These are phyloP conservation scores for Kregervanrija fluxuum DNA, from an alignment of 805 yeast genomes.

Conservation along the genomic window DNA sequence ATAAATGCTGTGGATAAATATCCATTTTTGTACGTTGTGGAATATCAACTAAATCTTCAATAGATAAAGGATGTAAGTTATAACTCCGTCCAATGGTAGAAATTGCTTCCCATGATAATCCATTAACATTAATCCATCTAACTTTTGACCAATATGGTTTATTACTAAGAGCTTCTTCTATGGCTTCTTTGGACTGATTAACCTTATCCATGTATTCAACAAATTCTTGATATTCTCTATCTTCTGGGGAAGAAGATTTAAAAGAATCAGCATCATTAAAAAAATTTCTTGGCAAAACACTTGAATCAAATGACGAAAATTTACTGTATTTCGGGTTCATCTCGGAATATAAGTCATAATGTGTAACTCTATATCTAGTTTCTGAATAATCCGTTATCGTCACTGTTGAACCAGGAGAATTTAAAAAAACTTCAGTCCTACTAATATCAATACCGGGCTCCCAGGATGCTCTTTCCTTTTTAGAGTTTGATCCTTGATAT, in stretches of 20 bases:
- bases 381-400: slow-evolving; percentile 47
- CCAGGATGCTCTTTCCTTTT: slow-evolving; percentile 41
- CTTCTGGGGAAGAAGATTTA: background rate
- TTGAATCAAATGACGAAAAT: slow-evolving; percentile 7
- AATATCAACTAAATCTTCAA: slow-evolving; percentile 57
- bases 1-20: slow-evolving; percentile 42
- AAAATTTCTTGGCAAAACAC: slow-evolving; percentile 8
- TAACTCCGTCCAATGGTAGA: slow-evolving; percentile 37
- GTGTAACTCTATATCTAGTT: slow-evolving; percentile 36
- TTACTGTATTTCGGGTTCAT: slow-evolving; percentile 16
- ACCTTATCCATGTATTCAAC: slow-evolving; percentile 13
- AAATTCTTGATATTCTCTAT: slow-evolving; percentile 4
- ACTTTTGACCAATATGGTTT: slow-evolving; percentile 44
- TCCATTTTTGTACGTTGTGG: slow-evolving; percentile 57
- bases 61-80: slow-evolving; percentile 44
- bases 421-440: slow-evolving; percentile 43
- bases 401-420: slow-evolving; percentile 45
- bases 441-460: slow-evolving; percentile 54
- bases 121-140: slow-evolving; percentile 53
- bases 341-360: slow-evolving; percentile 31
- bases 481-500: slow-evolving; percentile 31
- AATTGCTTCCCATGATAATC: slow-evolving; percentile 56
- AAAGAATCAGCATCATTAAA: background rate
- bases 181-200: slow-evolving; percentile 18
- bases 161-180: slow-evolving; percentile 25